Evolutionary conservation across 179 eudicot genomes (phyloP), one percentile per base, ranked within the genome.

Genomic region (Beta macrorhiza): DNA sequence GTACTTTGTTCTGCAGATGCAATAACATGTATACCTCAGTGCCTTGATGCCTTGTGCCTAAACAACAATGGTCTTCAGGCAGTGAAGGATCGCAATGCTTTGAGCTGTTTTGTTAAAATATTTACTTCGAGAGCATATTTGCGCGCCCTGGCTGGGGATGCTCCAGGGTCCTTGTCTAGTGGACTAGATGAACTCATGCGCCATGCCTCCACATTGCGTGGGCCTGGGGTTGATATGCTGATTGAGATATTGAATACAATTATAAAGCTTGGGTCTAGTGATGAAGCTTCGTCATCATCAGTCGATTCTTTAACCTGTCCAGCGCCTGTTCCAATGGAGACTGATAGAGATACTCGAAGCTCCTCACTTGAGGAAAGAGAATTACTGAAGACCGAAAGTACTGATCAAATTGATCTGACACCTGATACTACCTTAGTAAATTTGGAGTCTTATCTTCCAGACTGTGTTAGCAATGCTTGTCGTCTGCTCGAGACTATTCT

Each of bases 181-280:
- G 98, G 98, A 51, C 84, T 97, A 80, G 99, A 97, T 91, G 99
- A 97, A 88, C 91, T 97, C 58, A 92, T 97, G 98, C 94, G 98
- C 72, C 99, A 97, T 88, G 90, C 97, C 64, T 70, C 97, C 6
- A 85, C 97, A 45, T 83, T 97, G 83, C 98, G 99, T 85, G 97
- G 88, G 22, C 90, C 92, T 71, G 99, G 97, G 67, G 92, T 97
- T 80, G 98, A 97, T 76, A 94, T 93, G 97, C 85, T 97, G 83
- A 90, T 94, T 87, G 99, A 97, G 80, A 93, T 94, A 80, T 82
- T 97, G 86, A 90, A 81, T 87, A 75, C 88, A 76, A 85, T 97
- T 86, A 80, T 85, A 65, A 91, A 90, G 78, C 82, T 97, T 81
- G 99, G 99, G 68, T 90, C 93, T 74, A 89, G 84, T 13, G 85